Percentiles rank a stretch among this genome's conserved stretches.
Conservation (phyloP, 805 yeast species). For the Yarrowia yakushimensis region DNA sequence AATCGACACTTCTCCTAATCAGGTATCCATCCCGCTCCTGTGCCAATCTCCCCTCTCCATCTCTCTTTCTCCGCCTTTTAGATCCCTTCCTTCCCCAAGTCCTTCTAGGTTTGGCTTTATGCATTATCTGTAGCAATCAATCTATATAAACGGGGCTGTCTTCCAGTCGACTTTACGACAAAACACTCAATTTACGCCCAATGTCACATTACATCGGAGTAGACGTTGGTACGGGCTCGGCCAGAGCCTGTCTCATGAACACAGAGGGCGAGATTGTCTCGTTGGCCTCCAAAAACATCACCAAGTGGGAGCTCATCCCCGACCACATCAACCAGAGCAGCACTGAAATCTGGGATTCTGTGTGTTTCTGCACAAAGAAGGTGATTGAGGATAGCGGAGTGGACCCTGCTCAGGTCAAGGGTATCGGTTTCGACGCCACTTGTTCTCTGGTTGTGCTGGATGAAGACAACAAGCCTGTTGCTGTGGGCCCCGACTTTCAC, state of each 20-base stretch:
- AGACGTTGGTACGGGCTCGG: conserved; percentile 97
- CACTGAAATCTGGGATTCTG: conserved; percentile 82
- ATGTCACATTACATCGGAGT: conserved; percentile 62
- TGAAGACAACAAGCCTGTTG: conserved; percentile 67
- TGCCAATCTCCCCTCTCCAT: neutral
- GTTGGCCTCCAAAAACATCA: conserved; percentile 73
- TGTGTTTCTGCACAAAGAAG: conserved; percentile 74
- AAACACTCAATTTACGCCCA: neutral
- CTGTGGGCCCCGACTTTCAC: conserved; percentile 87
- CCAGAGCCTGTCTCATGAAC: conserved; percentile 89
- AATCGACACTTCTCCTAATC: neutral
- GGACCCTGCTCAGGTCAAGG: conserved; percentile 63
- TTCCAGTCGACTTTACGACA: neutral
- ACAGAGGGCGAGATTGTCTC: conserved; percentile 70
- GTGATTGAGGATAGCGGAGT: conserved; percentile 73
- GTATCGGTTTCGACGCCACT: conserved; percentile 96
- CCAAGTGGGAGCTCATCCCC: conserved; percentile 47
- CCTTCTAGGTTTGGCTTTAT: neutral
- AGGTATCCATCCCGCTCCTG: neutral
- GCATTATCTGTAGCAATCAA: conserved; percentile 16
- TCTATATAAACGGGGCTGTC: neutral
- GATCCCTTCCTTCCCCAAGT: neutral
- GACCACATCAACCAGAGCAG: conserved; percentile 72
- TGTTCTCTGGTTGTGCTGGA: conserved; percentile 85
- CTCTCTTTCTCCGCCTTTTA: neutral